Base-by-base conservation (phyloP, 495 filamentous ascomycete genomes). In the Hypoxylon trugodes region DNA sequence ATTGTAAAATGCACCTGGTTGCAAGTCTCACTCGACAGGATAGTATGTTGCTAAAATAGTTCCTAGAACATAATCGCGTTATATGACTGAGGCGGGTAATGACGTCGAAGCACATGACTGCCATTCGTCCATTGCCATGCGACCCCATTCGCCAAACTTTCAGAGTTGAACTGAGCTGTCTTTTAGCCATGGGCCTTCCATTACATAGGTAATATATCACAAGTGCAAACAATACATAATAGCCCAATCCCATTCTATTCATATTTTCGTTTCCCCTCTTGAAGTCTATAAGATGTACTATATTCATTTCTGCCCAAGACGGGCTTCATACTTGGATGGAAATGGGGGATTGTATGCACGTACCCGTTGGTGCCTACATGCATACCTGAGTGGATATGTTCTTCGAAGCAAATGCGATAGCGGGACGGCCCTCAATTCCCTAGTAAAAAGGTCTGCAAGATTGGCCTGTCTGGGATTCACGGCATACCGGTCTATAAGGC, bases 1-100 rank as follows among this genome's bases (percentile, higher is more conserved):
- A 35, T 54, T n/a, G 19, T 25, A 43, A 49, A 54, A 36, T 43
- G 18, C 43, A 41, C 37, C 32, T 40, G 37, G 19, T 50, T 13
- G n/a, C 47, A 52, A 13, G 38, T 38, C 24, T 38, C 13, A 18
- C 33, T 21, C 21, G 19, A 21, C 35, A 40, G n/a, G 38, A 61
- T 57, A 26, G 38, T 53, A 57, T 61, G 57, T 25, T 47, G 25
- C 58, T 61, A 35, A 33, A 38, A 49, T 53, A 40, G 6, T 24
- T 38, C 40, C 30, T 24, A 25, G 38, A 36, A 22, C 40, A 50
- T 48, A 49, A 43, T 25, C 47, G 25, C 47, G 37, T 35, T 41
- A 36, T 60, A 35, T 30, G 19, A 40, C 13, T 15, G 13, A 35
- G 26, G 50, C 50, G 36, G 52, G 52, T 53, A 52, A 25, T 47